Base-by-base conservation (phyloP, 2,329 filamentous ascomycete genomes). In the Xylariaceae sp. region DNA sequence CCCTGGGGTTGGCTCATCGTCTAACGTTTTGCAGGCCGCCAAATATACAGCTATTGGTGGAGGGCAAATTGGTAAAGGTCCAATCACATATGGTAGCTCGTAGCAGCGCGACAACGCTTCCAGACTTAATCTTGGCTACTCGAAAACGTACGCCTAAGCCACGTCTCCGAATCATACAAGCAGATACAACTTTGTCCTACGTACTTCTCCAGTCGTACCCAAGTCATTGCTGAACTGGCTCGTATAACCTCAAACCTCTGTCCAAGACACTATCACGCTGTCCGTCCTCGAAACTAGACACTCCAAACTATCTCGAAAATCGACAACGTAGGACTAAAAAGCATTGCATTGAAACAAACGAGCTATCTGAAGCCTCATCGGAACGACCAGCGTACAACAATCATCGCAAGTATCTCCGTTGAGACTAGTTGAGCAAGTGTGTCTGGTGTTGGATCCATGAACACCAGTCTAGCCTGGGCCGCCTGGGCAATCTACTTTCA, bases 401-500 rank as follows among this genome's bases (percentile, higher is more conserved):
- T 28, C 22, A 28, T 28, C 22, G 22, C 22, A 28, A 28, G 22
- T 48, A 55, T 55, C 47, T 40, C 19, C 47, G 47, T 57, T 45
- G 54, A 59, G 51, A 52, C 58, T 57, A 53, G 50, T 51, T 18
- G 50, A 40, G 50, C 42, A 47, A 48, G 55, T 58, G 51, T 47
- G 42, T 49, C 46, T 52, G 47, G 48, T 40, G 55, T 59, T 56
- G 54, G 54, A 51, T 66, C 63, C 63, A 72, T 71, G 69, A 70
- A 57, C 59, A 61, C 42, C 53, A 54, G 62, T 64, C 66, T 58
- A 52, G 62, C 52, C 47, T 63, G 64, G 71, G 67, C 70, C 64
- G 55, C 56, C 51, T 66, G 68, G 62, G 61, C 62, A 59, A 71
- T 68, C 68, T 62, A 79, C 79, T 81, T 83, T 78, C 84, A 92